phyloP scores from a whole-genome alignment of 2,329 filamentous ascomycete species.

The Stagonosporopsis cucurbitacearum region DNA sequence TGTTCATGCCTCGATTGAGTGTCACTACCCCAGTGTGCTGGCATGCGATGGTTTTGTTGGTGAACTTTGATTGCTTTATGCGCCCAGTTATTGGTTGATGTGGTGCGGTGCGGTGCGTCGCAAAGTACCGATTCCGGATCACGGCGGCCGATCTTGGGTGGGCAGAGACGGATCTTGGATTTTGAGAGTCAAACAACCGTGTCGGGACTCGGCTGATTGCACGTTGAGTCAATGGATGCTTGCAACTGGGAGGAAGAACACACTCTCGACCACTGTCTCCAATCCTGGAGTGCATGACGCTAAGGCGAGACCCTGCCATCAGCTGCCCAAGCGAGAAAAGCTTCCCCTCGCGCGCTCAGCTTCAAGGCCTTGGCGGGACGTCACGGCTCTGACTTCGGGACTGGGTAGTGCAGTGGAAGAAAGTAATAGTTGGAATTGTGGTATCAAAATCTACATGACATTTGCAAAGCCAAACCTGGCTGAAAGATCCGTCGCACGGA shows the following conservation, averaged over 20 bases:
- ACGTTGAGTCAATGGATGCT: constrained; percentile 10
- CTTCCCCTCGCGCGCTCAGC: constrained; percentile 4
- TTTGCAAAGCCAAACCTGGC: background rate
- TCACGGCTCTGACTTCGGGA: background rate
- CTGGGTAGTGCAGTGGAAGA: background rate
- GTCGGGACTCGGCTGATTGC: background rate
- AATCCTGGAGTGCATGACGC: background rate
- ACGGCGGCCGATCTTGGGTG: background rate
- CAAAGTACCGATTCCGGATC: background rate
- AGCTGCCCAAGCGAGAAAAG: constrained; percentile 6
- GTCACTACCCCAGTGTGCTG: background rate
- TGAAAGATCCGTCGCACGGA: background rate
- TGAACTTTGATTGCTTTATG: constrained; percentile 2
- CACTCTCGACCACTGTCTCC: background rate
- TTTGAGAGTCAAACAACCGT: background rate
- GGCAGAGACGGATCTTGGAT: background rate
- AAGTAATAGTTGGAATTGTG: background rate
- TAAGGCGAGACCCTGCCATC: constrained; percentile 12
- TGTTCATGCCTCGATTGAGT: constrained; percentile 25
- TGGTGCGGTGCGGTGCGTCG: constrained; percentile 8
- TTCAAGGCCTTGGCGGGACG: background rate
- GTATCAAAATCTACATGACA: constrained; percentile 11
- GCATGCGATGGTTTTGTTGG: constrained; percentile 5
- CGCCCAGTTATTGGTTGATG: constrained; percentile 7
- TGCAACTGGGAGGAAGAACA: constrained; percentile 9